These are phyloP conservation scores for Funneliformis geosporum DNA, from an alignment of 192 early-diverging fungal species.

Conservation along the genomic window DNA sequence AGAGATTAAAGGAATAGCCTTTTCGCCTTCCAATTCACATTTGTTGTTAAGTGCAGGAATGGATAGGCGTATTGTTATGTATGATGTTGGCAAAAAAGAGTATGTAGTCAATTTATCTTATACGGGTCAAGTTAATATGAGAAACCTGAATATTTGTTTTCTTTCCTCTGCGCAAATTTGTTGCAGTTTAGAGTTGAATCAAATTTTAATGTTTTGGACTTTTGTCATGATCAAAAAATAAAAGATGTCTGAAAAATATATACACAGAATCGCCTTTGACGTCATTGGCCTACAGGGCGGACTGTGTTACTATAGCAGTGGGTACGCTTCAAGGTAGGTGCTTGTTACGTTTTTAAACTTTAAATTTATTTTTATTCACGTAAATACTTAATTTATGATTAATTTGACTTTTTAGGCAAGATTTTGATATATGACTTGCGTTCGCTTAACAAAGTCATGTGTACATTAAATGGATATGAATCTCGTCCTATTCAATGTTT, in stretches of 20 bases:
- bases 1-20: slow-evolving; percentile 45
- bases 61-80: slow-evolving; percentile 43
- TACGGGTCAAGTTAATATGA: background rate
- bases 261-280: slow-evolving; percentile 43
- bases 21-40: slow-evolving; percentile 46
- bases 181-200: no score
- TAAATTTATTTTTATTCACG: background rate
- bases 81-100: slow-evolving; percentile 45
- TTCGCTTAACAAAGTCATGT: slow-evolving; percentile 38
- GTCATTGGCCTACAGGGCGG: slow-evolving; percentile 43
- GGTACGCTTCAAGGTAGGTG: slow-evolving; percentile 41
- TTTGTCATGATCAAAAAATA: background rate
- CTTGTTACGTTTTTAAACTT: background rate
- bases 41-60: slow-evolving; percentile 45
- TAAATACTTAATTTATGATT: background rate
- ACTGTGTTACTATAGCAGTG: slow-evolving; percentile 45
- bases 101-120: slow-evolving; percentile 12
- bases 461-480: slow-evolving; percentile 21
- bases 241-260: slow-evolving; percentile 41
- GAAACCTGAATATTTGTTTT: background rate
- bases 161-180: background rate
- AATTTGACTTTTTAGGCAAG: slow-evolving; percentile 20
- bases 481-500: slow-evolving; percentile 35
- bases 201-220: background rate
- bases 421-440: slow-evolving; percentile 48